Conservation (phyloP, 306 rosid genomes). For the Prunus salicina region DNA sequence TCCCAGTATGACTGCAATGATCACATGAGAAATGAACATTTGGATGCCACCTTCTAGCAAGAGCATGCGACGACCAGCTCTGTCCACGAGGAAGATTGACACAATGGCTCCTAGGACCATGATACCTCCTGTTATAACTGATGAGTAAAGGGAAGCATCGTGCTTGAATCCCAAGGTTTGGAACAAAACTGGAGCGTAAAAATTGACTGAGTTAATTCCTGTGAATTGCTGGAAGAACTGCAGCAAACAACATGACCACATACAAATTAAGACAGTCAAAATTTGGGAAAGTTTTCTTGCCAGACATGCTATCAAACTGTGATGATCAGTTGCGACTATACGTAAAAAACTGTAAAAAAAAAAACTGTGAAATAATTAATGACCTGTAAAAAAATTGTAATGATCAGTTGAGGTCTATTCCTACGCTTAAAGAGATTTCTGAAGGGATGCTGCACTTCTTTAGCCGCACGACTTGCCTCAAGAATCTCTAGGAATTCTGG, state of each 20-base stretch:
- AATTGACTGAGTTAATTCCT: constrained; percentile 64
- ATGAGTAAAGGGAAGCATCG: constrained; percentile 52
- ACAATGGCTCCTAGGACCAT: constrained; percentile 52
- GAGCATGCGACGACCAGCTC: constrained; percentile 41
- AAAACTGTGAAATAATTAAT: not conserved
- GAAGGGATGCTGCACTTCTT: constrained; percentile 38
- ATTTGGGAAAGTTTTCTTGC: not conserved
- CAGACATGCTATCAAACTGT: too few relatives aligned
- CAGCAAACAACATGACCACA: not conserved
- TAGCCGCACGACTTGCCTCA: constrained; percentile 44
- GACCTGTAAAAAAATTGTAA: constrained; percentile 46
- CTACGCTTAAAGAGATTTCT: constrained; percentile 35
- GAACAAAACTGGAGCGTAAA: constrained; percentile 67
- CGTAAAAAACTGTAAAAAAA: too few relatives aligned
- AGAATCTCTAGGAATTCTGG: constrained; percentile 51
- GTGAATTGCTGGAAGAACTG: constrained; percentile 70
- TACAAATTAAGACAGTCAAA: not conserved
- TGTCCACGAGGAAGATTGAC: constrained; percentile 48
- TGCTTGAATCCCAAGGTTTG: constrained; percentile 43
- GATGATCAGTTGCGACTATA: not conserved
- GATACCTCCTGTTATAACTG: constrained; percentile 61
- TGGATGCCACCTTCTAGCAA: constrained; percentile 17
- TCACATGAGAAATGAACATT: constrained; percentile 15
- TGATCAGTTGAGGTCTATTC: constrained; percentile 52
- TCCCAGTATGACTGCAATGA: constrained; percentile 4